phyloP scores from a whole-genome alignment of 306 rosid genomes.

The Acacia acuminata region DNA sequence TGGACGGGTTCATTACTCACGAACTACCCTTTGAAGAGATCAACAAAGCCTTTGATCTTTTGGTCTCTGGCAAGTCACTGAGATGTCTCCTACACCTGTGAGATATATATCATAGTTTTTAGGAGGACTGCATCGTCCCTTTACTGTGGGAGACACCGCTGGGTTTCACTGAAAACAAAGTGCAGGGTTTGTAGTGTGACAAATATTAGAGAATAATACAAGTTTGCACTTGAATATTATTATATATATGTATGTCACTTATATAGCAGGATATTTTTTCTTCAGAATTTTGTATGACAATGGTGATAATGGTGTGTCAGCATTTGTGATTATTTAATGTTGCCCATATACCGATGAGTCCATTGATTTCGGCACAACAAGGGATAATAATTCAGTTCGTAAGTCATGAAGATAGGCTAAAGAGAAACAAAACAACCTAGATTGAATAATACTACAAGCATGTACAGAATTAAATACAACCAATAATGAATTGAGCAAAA shows the following conservation, averaged over 20 bases:
- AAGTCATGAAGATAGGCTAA: neutral
- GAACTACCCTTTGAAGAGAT: slow-evolving; percentile 72
- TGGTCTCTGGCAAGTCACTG: slow-evolving; percentile 49
- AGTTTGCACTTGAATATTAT: neutral
- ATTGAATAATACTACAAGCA: neutral
- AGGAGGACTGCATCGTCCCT: too few species aligned
- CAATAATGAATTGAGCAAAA: slow-evolving; percentile 18
- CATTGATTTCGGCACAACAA: neutral
- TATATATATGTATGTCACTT: neutral
- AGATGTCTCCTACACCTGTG: slow-evolving; percentile 56
- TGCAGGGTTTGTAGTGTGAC: too few species aligned
- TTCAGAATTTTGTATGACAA: neutral
- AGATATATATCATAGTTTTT: neutral
- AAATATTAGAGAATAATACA: too few species aligned
- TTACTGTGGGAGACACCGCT: neutral
- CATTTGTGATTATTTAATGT: neutral
- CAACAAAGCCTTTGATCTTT: slow-evolving; percentile 62
- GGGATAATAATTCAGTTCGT: too few species aligned
- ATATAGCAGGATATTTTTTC: neutral
- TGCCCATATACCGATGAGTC: neutral
- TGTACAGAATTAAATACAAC: neutral
- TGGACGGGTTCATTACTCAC: slow-evolving; percentile 60
- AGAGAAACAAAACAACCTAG: neutral
- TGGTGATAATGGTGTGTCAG: neutral
- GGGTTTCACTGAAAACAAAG: too few species aligned